Evolutionary conservation across 768 basidiomycete genomes (phyloP).

Genomic region (Flagelloscypha sp.): DNA sequence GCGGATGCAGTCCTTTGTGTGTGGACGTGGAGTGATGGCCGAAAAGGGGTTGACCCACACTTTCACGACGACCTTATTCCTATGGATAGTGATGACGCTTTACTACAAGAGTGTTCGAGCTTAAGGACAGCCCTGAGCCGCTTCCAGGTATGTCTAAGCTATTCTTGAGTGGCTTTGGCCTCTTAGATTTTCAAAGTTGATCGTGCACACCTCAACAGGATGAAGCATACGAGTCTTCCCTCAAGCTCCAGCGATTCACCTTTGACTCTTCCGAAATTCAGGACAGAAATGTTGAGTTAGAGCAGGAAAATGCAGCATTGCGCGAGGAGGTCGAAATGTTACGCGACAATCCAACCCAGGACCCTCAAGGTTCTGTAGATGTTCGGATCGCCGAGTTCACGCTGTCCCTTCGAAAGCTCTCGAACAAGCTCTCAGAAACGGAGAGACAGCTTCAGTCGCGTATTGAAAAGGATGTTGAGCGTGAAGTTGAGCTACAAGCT

Average conservation of each 20-base stretch:
- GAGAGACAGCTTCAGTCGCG: constrained; percentile 46
- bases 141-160: constrained; percentile 3
- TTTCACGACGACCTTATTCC: too few species aligned
- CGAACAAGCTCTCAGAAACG: constrained; percentile 56
- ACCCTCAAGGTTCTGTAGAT: constrained; percentile 27
- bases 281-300: constrained; percentile 39
- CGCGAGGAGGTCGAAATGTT: constrained; percentile 47
- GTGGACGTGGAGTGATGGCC: too few species aligned
- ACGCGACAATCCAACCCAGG: constrained; percentile 42
- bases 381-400: constrained; percentile 47
- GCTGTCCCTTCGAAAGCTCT: constrained; percentile 57
- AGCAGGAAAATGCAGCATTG: constrained; percentile 52
- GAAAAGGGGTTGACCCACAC: too few species aligned
- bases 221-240: constrained; percentile 56
- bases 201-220: too few species aligned
- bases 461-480: constrained; percentile 37
- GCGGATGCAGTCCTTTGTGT: too few species aligned
- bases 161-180: not conserved
- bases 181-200: not conserved
- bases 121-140: not conserved
- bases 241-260: constrained; percentile 59
- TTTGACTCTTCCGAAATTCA: constrained; percentile 43
- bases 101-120: constrained; percentile 8
- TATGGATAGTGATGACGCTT: too few species aligned
- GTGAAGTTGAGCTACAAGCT: constrained; percentile 34